Evolutionary conservation across 768 basidiomycete species (phyloP), one percentile per base, ranked within the genome.

Genomic region (Mrakia hoshinonis): DNA sequence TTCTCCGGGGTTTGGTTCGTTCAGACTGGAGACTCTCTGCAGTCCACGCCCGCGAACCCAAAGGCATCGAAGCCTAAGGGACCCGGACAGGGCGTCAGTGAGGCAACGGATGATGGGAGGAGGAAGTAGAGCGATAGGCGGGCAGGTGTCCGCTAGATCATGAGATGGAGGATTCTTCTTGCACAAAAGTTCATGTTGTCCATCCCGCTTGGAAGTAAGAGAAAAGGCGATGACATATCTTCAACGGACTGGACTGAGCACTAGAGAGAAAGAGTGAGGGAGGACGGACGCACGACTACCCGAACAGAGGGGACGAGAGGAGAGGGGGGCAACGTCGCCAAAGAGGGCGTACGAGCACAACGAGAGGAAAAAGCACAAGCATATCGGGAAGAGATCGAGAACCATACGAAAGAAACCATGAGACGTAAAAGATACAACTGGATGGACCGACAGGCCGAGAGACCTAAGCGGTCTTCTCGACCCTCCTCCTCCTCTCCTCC

Each of bases 401-500:
- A n/a, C n/a, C n/a, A n/a, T n/a, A n/a, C n/a, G n/a, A n/a, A n/a
- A n/a, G n/a, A n/a, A n/a, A n/a, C n/a, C n/a, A n/a, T 22, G 26
- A 52, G 51, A 52, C 12, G 20, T 36, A 61, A 38, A 61, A 61
- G 12, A 61, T 10, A 43, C 31, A 62, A 15, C 9, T 39, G 22
- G 61, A 39, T 13, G n/a, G n/a, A n/a, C n/a, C n/a, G n/a, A n/a
- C 12, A 49, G 39, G 15, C 6, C 11, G 20, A 43, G 26, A 47
- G 1, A 39, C 63, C 26, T 36, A 66, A 20, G 68, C 75, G 69
- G 54, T 76, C 72, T 2, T 73, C 72, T 52, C 71, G 62, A 24
- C 34, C 52, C 70, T 75, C 74, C 12, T 58, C 54, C 62, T 75
- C 69, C 39, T 73, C 65, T 15, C 20, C 58, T 49, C 69, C 69